These are phyloP conservation scores for Spinellus fusiger DNA, from an alignment of 192 early-diverging fungal genomes.

Conservation along the genomic window DNA sequence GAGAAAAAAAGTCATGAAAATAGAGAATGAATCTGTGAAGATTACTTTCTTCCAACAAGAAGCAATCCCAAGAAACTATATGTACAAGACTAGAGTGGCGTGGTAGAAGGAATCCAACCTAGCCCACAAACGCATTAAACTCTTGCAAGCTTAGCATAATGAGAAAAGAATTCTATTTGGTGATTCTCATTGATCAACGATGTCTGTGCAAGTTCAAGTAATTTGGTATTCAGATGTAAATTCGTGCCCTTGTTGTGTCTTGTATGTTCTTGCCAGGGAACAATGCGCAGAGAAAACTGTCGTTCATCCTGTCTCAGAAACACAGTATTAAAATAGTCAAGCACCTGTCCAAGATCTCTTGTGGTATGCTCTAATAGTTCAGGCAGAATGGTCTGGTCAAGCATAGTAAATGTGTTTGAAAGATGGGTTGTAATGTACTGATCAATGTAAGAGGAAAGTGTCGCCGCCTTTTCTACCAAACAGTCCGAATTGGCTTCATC, in stretches of 20 bases:
- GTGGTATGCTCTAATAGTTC: conserved; percentile 9
- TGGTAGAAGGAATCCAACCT: too few species aligned
- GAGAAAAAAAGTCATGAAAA: not conserved
- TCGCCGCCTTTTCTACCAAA: conserved; percentile 9
- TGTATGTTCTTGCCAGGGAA: conserved; percentile 5
- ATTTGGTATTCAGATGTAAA: not conserved
- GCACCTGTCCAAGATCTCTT: conserved; percentile 10
- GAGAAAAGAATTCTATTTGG: not conserved
- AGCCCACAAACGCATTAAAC: too few species aligned
- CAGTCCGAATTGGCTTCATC: not conserved
- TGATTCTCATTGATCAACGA: conserved; percentile 12
- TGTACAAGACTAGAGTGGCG: too few species aligned
- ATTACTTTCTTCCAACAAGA: not conserved
- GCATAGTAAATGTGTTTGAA: not conserved
- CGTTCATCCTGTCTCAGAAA: conserved; percentile 3
- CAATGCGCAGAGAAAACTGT: conserved; percentile 9
- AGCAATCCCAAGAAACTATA: too few species aligned
- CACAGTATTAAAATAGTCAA: conserved; percentile 18
- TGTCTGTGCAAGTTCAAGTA: not conserved
- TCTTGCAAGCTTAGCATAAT: too few species aligned
- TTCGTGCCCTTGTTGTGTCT: not conserved
- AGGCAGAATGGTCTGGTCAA: conserved; percentile 10
- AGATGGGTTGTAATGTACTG: conserved; percentile 11
- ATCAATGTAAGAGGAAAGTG: conserved; percentile 8
- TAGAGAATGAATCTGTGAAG: not conserved